Percentiles rank a stretch among this genome's conserved stretches.
Evolutionary conservation across 1,284 basidiomycete genomes (phyloP).

Genomic region (Apiotrichum porosum): DNA sequence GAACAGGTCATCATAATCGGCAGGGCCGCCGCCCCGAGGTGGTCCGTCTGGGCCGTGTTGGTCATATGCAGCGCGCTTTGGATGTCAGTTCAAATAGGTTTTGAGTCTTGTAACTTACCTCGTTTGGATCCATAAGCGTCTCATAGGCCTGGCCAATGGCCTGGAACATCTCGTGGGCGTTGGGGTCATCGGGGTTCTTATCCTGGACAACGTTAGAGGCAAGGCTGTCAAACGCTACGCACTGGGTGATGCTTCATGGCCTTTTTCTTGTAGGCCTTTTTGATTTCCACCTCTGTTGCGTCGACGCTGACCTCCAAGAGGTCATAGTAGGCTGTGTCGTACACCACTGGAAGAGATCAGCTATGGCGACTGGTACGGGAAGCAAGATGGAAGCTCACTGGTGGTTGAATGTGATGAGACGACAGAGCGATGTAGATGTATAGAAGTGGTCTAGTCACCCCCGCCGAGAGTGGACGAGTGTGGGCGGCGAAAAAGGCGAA

Average conservation of each 20-base stretch:
- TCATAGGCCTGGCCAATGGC: conserved; percentile 88
- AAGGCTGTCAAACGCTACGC: conserved; percentile 45
- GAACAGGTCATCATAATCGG: conserved; percentile 58
- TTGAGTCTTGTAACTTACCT: no score
- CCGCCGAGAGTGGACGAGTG: no score
- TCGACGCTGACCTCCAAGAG: conserved; percentile 64
- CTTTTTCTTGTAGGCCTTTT: conserved; percentile 87
- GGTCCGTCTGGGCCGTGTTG: conserved; percentile 62
- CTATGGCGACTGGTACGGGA: no score
- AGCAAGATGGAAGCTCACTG: no score
- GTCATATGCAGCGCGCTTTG: conserved; percentile 71
- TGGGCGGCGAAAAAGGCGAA: no score
- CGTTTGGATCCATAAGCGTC: conserved; percentile 69
- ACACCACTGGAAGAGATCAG: conserved; percentile 32
- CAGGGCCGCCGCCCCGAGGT: conserved; percentile 39
- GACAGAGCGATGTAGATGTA: no score
- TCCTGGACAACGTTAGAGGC: conserved; percentile 6
- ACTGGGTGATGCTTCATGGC: conserved; percentile 87
- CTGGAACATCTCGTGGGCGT: conserved; percentile 71
- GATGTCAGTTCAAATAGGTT: no score
- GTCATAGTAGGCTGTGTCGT: conserved; percentile 58
- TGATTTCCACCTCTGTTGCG: conserved; percentile 74
- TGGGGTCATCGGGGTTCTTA: conserved; percentile 51
- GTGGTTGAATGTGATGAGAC: no score
- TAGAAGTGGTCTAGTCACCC: no score